Percentiles rank a stretch among this genome's conserved stretches.
Conservation (phyloP, 1,139 yeast species). For the Ogataea hybrid region DNA sequence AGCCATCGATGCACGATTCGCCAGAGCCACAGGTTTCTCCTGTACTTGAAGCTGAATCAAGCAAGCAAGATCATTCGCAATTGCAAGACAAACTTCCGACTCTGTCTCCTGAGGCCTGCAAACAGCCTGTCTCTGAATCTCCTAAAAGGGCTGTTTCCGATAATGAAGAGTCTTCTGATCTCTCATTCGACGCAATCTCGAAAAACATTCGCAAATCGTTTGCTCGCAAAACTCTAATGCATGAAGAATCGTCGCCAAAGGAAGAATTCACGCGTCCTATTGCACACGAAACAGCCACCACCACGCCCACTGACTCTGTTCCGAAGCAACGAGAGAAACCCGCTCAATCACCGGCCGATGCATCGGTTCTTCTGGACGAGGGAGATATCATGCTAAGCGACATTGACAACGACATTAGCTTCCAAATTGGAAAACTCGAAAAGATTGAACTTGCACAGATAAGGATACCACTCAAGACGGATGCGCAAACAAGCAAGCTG, state of each 20-base stretch:
- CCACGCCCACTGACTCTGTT: constrained; percentile 27
- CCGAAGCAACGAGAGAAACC: constrained; percentile 20
- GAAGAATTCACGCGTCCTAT: constrained; percentile 5
- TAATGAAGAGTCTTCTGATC: constrained; percentile 13
- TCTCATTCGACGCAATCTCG: constrained; percentile 32
- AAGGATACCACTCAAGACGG: constrained; percentile 22
- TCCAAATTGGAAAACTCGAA: constrained; percentile 27
- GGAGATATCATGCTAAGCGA: constrained; percentile 24
- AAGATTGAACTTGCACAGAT: constrained; percentile 29
- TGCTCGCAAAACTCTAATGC: constrained; percentile 23
- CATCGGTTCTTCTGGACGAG: constrained; percentile 18
- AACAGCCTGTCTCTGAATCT: neutral
- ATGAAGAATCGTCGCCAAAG: constrained; percentile 5
- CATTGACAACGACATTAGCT: constrained; percentile 25
- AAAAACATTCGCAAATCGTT: constrained; percentile 30
- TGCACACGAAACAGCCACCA: constrained; percentile 16
- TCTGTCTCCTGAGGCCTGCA: neutral
- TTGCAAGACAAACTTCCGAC: neutral
- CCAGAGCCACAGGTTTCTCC: neutral
- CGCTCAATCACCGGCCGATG: neutral
- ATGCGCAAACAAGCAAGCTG: constrained; percentile 7
- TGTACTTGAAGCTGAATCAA: neutral
- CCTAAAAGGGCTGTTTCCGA: neutral
- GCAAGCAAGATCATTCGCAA: neutral
- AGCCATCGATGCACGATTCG: neutral